A percentile compares a stretch with the other conserved stretches of the same genome.
phyloP scores from a whole-genome alignment of 495 filamentous ascomycete genomes.

The Cudoniella acicularis region DNA sequence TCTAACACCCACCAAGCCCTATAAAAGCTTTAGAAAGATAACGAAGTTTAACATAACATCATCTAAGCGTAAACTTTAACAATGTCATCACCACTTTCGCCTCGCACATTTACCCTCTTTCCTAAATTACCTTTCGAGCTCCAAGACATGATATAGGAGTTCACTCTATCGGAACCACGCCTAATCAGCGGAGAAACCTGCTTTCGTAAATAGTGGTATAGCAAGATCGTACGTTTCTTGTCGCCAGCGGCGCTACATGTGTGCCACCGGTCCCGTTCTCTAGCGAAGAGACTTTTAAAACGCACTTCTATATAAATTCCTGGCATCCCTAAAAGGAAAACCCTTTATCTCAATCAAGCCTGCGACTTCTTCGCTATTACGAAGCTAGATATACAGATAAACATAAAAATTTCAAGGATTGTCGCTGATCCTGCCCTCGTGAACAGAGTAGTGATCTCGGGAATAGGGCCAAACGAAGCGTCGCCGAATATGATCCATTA shows the following conservation, averaged over 20 bases:
- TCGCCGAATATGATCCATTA: slow-evolving; percentile 9
- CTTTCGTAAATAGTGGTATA: slow-evolving; percentile 9
- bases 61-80: slow-evolving; percentile 3
- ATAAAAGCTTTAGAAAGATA: not conserved
- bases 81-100: slow-evolving; percentile 8
- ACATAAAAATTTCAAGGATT: slow-evolving; percentile 2
- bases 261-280: not conserved
- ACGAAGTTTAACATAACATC: not conserved
- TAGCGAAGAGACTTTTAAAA: slow-evolving; percentile 5
- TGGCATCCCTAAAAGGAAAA: slow-evolving; percentile 4
- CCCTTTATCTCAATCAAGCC: slow-evolving; percentile 10
- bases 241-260: slow-evolving; percentile 6
- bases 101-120: slow-evolving; percentile 8
- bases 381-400: slow-evolving; percentile 4
- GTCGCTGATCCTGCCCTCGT: slow-evolving; percentile 2
- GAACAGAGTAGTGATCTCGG: slow-evolving; percentile 6
- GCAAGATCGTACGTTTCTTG: slow-evolving; percentile 10
- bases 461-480: not conserved
- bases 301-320: slow-evolving; percentile 10
- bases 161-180: slow-evolving; percentile 5
- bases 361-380: slow-evolving; percentile 4
- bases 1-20: not conserved
- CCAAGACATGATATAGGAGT: slow-evolving; percentile 9
- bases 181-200: slow-evolving; percentile 3
- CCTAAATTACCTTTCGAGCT: slow-evolving; percentile 11